Base-by-base conservation (phyloP, 305 asterid genomes). In the Salvia sclarea region DNA sequence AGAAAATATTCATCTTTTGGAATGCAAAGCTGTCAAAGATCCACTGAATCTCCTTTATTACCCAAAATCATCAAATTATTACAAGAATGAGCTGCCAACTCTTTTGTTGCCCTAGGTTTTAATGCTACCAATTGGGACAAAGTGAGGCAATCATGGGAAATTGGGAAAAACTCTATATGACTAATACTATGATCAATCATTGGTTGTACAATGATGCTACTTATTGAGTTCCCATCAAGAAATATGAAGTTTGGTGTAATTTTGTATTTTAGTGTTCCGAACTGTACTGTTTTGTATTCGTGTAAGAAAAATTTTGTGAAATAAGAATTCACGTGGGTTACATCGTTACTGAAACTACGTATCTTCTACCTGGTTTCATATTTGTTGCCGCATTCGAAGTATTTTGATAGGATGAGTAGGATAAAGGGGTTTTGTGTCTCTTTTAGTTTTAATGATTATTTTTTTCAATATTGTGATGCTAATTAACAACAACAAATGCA, bases 21-120 rank as follows among this genome's bases (percentile, higher is more conserved):
- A 52, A 24, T 66, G 72, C 70, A 35, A 58, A 43, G 71, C 76
- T 72, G 75, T 77, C 38, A 72, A 37, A 66, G 82, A 74, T 74
- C 52, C 72, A 73, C 30, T 68, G 54, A 21, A 71, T 72, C 70
- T 69, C 69, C 40, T 24, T 41, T 62, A 37, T 54, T 64, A 68
- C 70, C 59, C 68, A 72, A 72, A 68, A 70, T 58, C 57, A 47
- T 49, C 73, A 64, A 57, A 69, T 16, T 33, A 69, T 57, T 64
- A 57, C 77, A 72, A 24, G 62, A 57, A 69, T 61, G 68, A 74
- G 74, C 56, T 74, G 78, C 68, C 61, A 65, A 37, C 48, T 17
- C 77, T 65, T 73, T 64, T 22, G 47, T 24, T 33, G 24, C 41
- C 73, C 70, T 41, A 52, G 22, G 52, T 30, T 44, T 44, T 18